Evolutionary conservation across 2,329 filamentous ascomycete genomes (phyloP), one percentile per base, ranked within the genome.

Genomic region (Sporothrix euskadiensis): DNA sequence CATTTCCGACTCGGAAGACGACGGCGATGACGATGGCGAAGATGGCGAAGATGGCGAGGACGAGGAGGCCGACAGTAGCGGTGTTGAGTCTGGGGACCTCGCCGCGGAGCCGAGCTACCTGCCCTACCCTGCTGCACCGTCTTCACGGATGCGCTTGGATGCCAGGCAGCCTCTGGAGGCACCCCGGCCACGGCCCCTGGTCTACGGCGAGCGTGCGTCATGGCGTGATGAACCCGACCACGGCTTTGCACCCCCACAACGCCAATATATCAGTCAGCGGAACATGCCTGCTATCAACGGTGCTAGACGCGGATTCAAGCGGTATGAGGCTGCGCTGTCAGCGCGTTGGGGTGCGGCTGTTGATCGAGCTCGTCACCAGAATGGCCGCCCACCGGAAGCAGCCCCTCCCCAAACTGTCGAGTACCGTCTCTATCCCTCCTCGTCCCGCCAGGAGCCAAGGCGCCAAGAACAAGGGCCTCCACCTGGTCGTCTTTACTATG

Each of bases 1-100:
- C 77, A 90, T 91, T 61, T 89, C 88, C n/a, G 88, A 89, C 76
- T 85, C 85, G 5, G 87, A 89, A 78, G 85, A 83, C 56, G 84
- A 84, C 3, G 82, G 82, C 4, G 81, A 79, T 9, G 82, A 81
- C 12, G 84, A 83, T 3, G 82, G 82, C 4, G 81, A 79, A 9
- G 84, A 83, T 3, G 82, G 82, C 4, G 81, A 79, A 9, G 82
- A 81, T 5, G 80, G 82, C 19, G 82, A 83, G 44, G 80, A 82
- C 9, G 81, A 79, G 19, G 81, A 81, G 44, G 54, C 80, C 79
- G 75, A 75, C 65, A 75, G 39, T 56, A 74, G 69, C 39, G 70
- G 52, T 16, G 71, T 57, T n/a, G 73, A 69, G 66, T 75, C 71
- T 16, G 75, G 69, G 9, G 72, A 73, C 32, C 73, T 71, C 19